Conservation (phyloP, 305 asterid genomes). For the Ilex paraguariensis region DNA sequence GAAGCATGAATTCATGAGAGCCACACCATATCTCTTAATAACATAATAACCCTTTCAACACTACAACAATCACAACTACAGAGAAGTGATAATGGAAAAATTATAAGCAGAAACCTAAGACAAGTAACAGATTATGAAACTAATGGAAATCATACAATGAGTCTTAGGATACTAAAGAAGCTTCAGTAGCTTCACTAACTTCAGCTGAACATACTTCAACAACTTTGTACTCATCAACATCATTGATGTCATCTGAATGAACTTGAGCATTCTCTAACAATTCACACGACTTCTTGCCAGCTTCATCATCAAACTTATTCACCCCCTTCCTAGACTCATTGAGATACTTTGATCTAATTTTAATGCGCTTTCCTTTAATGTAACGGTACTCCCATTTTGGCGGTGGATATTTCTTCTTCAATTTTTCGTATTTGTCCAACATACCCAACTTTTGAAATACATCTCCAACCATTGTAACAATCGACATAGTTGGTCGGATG, state of each 20-base stretch:
- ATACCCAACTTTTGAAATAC: conserved; percentile 66
- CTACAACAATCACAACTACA: too few relatives aligned
- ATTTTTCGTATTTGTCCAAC: conserved; percentile 61
- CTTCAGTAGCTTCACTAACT: conserved; percentile 20
- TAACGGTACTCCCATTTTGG: conserved; percentile 82
- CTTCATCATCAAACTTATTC: conserved; percentile 21
- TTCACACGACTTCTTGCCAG: conserved; percentile 20
- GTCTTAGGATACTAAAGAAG: too few relatives aligned
- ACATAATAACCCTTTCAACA: too few relatives aligned
- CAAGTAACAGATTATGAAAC: too few relatives aligned
- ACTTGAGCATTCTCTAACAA: conserved; percentile 25
- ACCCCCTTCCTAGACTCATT: conserved; percentile 12
- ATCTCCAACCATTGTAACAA: conserved; percentile 74
- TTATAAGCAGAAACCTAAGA: too few relatives aligned
- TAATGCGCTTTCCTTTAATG: conserved; percentile 72
- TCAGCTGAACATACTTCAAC: conserved; percentile 10
- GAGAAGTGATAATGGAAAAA: too few relatives aligned
- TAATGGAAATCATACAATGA: background rate
- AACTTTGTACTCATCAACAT: background rate
- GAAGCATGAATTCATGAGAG: too few relatives aligned
- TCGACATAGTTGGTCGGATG: conserved; percentile 44
- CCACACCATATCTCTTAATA: too few relatives aligned
- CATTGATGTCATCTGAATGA: conserved; percentile 11
- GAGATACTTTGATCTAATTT: conserved; percentile 41
- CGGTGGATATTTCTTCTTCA: conserved; percentile 76